Percentiles rank a stretch among this genome's conserved stretches.
These are phyloP conservation scores for Curvularia sp. DNA, from an alignment of 2,329 filamentous ascomycete genomes.

Conservation along the genomic window DNA sequence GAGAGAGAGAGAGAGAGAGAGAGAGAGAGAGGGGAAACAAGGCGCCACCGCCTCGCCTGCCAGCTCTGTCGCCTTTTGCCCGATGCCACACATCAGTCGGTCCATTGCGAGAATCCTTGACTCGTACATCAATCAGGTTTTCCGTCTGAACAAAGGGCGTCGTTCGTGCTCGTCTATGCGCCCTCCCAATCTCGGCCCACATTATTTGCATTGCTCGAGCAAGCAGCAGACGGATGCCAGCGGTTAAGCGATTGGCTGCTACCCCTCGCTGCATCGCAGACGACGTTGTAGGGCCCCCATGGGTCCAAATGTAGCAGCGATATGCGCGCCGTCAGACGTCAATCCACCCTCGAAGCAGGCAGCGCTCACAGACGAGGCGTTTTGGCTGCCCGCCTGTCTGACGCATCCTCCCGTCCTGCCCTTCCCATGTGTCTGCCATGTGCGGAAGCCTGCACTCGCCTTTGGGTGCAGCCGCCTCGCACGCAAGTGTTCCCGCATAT, in stretches of 20 bases:
- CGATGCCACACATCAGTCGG: background rate
- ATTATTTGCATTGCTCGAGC: slow-evolving; percentile 1
- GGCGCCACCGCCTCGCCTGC: background rate
- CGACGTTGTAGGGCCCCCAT: background rate
- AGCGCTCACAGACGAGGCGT: slow-evolving; percentile 8
- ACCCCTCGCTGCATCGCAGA: background rate
- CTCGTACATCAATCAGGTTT: background rate
- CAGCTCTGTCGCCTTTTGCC: background rate
- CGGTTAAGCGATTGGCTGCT: background rate
- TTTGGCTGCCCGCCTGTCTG: slow-evolving; percentile 10
- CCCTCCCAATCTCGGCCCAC: background rate
- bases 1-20: background rate
- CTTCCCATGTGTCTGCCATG: slow-evolving; percentile 5
- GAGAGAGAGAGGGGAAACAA: background rate
- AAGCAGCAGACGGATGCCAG: background rate
- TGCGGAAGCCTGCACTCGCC: background rate
- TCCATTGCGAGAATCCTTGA: background rate
- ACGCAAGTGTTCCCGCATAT: background rate
- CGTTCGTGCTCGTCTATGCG: background rate
- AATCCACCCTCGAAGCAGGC: slow-evolving; percentile 10
- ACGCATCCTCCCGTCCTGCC: slow-evolving; percentile 16
- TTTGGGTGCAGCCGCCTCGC: background rate
- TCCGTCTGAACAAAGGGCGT: background rate
- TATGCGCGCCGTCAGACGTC: slow-evolving; percentile 10
- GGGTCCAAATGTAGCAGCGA: slow-evolving; percentile 1